Percentiles rank a stretch among this genome's conserved stretches.
These are phyloP conservation scores for Cyclotella atomus DNA, from an alignment of 108 stramenopile genomes.

Conservation along the genomic window DNA sequence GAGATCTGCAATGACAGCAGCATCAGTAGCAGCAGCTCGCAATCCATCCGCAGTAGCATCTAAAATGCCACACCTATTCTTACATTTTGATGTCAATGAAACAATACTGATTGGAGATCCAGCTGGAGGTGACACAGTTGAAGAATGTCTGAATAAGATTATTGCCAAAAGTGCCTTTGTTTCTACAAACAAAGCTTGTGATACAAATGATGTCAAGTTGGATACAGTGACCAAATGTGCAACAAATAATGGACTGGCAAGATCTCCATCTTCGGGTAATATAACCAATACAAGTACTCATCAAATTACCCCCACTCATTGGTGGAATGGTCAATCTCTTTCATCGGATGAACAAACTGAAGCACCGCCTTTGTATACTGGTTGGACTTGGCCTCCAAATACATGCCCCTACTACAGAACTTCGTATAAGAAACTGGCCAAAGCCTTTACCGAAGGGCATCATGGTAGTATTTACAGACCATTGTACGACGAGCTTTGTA, in stretches of 20 bases:
- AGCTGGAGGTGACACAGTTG: slow-evolving; percentile 78
- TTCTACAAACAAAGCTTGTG: slow-evolving; percentile 24
- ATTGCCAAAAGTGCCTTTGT: slow-evolving; percentile 89
- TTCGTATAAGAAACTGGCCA: slow-evolving; percentile 54
- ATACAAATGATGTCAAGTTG: slow-evolving; percentile 7
- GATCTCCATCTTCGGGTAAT: slow-evolving; percentile 16
- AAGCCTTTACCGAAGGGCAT: slow-evolving; percentile 57
- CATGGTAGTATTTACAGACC: slow-evolving; percentile 64
- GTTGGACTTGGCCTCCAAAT: slow-evolving; percentile 69
- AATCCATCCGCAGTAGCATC: too few relatives aligned
- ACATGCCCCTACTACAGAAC: slow-evolving; percentile 87
- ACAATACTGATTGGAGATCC: slow-evolving; percentile 84
- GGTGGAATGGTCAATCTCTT: slow-evolving; percentile 84
- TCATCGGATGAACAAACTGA: not conserved
- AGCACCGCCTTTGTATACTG: slow-evolving; percentile 77
- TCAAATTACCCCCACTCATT: slow-evolving; percentile 64
- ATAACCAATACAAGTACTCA: slow-evolving; percentile 29
- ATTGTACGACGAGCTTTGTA: slow-evolving; percentile 39
- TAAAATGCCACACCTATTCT: not conserved
- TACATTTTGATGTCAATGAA: slow-evolving; percentile 67
- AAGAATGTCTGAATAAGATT: slow-evolving; percentile 78
- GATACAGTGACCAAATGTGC: slow-evolving; percentile 2
- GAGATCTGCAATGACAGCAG: too few relatives aligned
- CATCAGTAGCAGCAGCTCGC: not conserved
- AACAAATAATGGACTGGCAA: not conserved